phyloP scores from a whole-genome alignment of 305 asterid genomes.

The Fraxinus paxiana region DNA sequence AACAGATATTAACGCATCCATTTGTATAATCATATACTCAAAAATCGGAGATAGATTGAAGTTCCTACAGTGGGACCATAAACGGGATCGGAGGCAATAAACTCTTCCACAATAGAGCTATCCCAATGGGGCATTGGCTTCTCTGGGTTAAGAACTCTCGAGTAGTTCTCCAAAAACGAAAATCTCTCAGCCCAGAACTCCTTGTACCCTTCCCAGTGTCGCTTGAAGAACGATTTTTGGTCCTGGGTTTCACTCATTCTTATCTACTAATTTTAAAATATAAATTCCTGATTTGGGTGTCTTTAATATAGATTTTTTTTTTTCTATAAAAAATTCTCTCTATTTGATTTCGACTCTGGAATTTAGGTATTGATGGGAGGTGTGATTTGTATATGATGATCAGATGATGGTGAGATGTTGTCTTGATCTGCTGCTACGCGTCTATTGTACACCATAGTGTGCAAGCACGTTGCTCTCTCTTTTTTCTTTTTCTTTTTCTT shows the following conservation, averaged over 20 bases:
- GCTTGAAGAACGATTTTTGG: conserved; percentile 36
- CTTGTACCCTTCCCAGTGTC: conserved; percentile 57
- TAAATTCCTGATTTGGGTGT: neutral
- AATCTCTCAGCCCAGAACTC: conserved; percentile 69
- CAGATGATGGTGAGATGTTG: neutral
- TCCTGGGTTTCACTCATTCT: conserved; percentile 33
- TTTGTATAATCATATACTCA: neutral
- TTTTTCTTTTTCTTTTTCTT: no score
- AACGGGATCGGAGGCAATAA: conserved; percentile 68
- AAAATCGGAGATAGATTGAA: neutral
- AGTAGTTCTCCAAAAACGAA: conserved; percentile 52
- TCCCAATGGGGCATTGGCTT: conserved; percentile 78
- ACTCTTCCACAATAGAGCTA: conserved; percentile 67
- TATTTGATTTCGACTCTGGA: neutral
- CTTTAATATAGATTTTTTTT: neutral
- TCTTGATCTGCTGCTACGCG: neutral
- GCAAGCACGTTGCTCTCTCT: neutral
- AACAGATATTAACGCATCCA: neutral
- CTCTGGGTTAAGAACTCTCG: conserved; percentile 59
- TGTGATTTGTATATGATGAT: neutral
- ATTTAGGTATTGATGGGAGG: neutral
- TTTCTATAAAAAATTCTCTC: neutral
- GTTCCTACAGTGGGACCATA: conserved; percentile 70
- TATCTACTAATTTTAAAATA: neutral
- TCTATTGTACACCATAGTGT: neutral